Evolutionary conservation across 208 protist genomes (phyloP).

Genomic region (Leishmania aethiopica): DNA sequence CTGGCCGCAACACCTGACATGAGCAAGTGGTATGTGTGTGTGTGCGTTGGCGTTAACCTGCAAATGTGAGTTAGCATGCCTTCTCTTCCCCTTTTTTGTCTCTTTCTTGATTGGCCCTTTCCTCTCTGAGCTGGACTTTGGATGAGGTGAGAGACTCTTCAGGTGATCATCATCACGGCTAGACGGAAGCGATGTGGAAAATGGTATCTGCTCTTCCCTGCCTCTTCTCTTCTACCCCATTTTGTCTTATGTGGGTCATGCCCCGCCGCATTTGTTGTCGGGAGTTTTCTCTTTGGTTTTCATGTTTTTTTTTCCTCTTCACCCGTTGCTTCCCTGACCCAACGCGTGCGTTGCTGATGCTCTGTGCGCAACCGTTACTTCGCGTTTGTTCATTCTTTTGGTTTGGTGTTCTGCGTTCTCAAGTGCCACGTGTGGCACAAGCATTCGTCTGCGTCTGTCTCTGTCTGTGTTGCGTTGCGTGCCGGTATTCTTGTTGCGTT

Average conservation of each 20-base stretch:
- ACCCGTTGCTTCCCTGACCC: too few relatives aligned
- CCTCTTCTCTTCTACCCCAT: background rate
- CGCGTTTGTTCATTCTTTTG: background rate
- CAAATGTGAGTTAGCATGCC: background rate
- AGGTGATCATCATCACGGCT: background rate
- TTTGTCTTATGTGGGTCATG: too few relatives aligned
- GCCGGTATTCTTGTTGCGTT: too few relatives aligned
- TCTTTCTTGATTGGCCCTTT: background rate
- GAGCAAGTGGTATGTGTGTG: background rate
- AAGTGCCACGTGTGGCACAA: background rate
- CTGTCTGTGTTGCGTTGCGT: background rate
- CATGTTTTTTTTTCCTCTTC: too few relatives aligned
- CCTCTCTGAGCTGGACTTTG: background rate
- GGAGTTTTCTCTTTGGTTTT: too few relatives aligned
- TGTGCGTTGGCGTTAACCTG: background rate
- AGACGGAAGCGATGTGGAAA: background rate
- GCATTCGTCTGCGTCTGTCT: background rate
- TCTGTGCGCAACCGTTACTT: too few relatives aligned
- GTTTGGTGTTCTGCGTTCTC: background rate
- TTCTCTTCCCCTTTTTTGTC: background rate
- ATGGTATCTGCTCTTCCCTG: background rate
- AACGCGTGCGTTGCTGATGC: too few relatives aligned
- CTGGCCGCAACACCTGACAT: background rate
- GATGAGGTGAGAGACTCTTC: background rate
- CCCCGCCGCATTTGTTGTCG: too few relatives aligned